Evolutionary conservation across 2,329 filamentous ascomycete genomes (phyloP).

Genomic region (Sporothrix protearum): DNA sequence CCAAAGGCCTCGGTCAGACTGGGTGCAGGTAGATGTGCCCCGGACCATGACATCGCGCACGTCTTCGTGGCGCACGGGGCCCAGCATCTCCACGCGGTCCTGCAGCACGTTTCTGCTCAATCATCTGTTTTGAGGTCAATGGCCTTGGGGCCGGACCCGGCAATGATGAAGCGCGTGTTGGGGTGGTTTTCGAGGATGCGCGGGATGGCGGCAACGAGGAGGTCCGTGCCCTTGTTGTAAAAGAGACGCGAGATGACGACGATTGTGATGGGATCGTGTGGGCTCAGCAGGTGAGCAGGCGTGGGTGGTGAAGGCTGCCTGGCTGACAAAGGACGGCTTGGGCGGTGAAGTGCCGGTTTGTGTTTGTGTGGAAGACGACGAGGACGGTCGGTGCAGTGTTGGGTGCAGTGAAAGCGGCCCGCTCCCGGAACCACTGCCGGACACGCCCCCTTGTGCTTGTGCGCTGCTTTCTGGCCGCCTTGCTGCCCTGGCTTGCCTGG

Average conservation of each 20-base stretch:
- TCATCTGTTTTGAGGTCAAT: conserved; percentile 97
- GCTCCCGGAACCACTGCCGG: neutral
- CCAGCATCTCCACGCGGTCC: conserved; percentile 88
- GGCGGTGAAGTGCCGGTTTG: conserved; percentile 19
- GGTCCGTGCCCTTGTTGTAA: conserved; percentile 97
- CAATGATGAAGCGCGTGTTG: conserved; percentile 95
- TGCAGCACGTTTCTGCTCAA: conserved; percentile 93
- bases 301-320: conserved; percentile 35
- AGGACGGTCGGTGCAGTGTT: conserved; percentile 1
- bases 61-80: conserved; percentile 89
- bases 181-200: conserved; percentile 84
- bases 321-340: conserved; percentile 36
- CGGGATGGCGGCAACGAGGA: conserved; percentile 93
- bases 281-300: conserved; percentile 66
- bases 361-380: conserved; percentile 8
- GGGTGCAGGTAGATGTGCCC: conserved; percentile 94
- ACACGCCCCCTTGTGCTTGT: neutral
- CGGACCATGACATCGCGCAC: conserved; percentile 96
- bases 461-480: neutral
- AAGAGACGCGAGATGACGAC: conserved; percentile 96
- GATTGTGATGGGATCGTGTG: conserved; percentile 86
- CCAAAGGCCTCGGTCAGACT: conserved; percentile 95
- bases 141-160: conserved; percentile 90
- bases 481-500: conserved; percentile 10
- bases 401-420: neutral